Evolutionary conservation across 163 green algal species (phyloP).

Genomic region (Chlamydomonas reinhardtii): DNA sequence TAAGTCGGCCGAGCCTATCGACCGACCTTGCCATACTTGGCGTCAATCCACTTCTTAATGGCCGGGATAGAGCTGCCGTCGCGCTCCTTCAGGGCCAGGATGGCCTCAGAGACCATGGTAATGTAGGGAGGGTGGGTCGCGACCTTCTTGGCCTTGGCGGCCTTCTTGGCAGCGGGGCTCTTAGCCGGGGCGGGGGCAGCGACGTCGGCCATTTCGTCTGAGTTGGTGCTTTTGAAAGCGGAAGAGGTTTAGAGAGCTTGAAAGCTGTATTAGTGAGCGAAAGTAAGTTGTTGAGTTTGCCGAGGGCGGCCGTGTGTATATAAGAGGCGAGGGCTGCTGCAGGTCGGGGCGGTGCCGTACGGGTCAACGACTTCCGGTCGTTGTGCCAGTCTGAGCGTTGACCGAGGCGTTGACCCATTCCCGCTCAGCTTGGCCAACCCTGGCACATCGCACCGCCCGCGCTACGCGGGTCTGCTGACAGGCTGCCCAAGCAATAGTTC

Average conservation of each 20-base stretch:
- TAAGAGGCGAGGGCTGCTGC: too few species aligned
- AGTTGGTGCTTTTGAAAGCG: not conserved
- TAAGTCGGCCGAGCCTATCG: not conserved
- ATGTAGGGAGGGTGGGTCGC: conserved; percentile 45
- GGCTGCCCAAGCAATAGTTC: too few species aligned
- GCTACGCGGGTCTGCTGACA: too few species aligned
- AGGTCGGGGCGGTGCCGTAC: not conserved
- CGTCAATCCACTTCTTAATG: conserved; percentile 54
- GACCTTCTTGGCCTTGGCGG: not conserved
- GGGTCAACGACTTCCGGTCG: not conserved
- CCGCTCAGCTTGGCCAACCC: not conserved
- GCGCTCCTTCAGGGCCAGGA: conserved; percentile 47
- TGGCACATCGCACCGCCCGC: too few species aligned
- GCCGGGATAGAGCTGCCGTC: conserved; percentile 39
- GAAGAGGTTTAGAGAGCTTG: not conserved
- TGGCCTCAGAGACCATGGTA: conserved; percentile 37
- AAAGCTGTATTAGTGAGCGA: too few species aligned
- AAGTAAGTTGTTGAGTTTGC: not conserved
- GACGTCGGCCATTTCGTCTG: not conserved
- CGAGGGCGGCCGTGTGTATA: too few species aligned
- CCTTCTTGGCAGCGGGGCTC: not conserved
- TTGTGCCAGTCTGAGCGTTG: too few species aligned
- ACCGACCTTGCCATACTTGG: conserved; percentile 50
- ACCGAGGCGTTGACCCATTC: too few species aligned
- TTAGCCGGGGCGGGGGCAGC: not conserved